Conservation (phyloP, 208 protist genomes). For the Acanthamoeba quina region DNA sequence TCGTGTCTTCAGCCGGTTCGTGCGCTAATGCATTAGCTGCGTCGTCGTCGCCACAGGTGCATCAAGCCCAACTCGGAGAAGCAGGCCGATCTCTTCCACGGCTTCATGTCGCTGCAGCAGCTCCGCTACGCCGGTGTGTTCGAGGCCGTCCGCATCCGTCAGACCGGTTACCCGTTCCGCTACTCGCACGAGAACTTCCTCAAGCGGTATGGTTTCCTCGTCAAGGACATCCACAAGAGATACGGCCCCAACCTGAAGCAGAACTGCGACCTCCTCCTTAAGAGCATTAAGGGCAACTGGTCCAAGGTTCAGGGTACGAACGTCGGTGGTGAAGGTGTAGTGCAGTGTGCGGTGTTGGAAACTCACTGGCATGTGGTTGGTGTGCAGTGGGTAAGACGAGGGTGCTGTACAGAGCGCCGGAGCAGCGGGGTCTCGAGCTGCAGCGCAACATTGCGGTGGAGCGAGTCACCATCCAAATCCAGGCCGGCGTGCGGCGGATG, state of each 20-base stretch:
- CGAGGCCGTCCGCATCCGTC: slow-evolving; percentile 74
- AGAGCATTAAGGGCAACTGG: slow-evolving; percentile 50
- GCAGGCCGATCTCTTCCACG: slow-evolving; percentile 56
- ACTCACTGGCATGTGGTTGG: too few species aligned
- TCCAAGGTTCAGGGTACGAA: slow-evolving; percentile 5
- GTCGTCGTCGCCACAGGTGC: neutral
- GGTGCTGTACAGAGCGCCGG: slow-evolving; percentile 34
- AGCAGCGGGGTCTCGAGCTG: slow-evolving; percentile 29
- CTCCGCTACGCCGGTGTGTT: slow-evolving; percentile 69
- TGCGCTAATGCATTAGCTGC: neutral
- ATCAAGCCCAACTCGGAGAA: slow-evolving; percentile 72
- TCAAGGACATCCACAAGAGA: slow-evolving; percentile 39
- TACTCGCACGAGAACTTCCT: slow-evolving; percentile 72
- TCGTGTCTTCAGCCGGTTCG: neutral
- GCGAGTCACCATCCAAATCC: slow-evolving; percentile 25
- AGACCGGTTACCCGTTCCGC: slow-evolving; percentile 72
- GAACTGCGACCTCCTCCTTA: slow-evolving; percentile 49
- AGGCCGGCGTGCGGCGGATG: slow-evolving; percentile 21
- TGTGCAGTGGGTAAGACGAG: slow-evolving; percentile 27
- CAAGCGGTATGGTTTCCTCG: slow-evolving; percentile 64
- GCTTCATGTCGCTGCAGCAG: slow-evolving; percentile 70
- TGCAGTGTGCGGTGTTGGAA: too few species aligned
- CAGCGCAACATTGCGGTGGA: slow-evolving; percentile 51
- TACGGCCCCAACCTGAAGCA: slow-evolving; percentile 56
- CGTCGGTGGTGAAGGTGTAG: too few species aligned